Percentiles rank a stretch among this genome's conserved stretches.
These are phyloP conservation scores for Phoenix roebelenii DNA, from an alignment of 176 grass and related monocot genomes.

Conservation along the genomic window DNA sequence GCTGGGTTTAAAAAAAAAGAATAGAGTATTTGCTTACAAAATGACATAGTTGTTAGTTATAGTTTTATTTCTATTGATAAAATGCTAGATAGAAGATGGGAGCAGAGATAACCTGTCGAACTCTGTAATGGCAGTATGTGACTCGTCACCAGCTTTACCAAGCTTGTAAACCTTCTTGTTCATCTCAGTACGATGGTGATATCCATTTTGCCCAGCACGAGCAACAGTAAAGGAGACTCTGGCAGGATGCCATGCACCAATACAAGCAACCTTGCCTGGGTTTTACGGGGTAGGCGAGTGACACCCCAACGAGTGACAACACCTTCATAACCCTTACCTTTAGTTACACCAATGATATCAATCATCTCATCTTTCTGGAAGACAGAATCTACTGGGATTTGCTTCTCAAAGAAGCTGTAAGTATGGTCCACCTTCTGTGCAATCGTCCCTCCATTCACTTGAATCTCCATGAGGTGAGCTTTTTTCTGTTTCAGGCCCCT, in stretches of 20 bases:
- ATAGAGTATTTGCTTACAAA: too few relatives aligned
- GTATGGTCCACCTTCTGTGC: slow-evolving; percentile 83
- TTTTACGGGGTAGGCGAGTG: slow-evolving; percentile 89
- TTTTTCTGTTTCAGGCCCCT: slow-evolving; percentile 97
- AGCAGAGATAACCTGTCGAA: slow-evolving; percentile 45
- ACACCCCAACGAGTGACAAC: slow-evolving; percentile 94
- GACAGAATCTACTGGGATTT: slow-evolving; percentile 61
- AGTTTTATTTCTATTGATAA: too few relatives aligned
- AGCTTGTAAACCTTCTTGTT: slow-evolving; percentile 95
- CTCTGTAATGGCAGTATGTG: slow-evolving; percentile 57
- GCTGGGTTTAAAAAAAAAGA: too few relatives aligned
- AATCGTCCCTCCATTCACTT: slow-evolving; percentile 72
- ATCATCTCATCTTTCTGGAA: slow-evolving; percentile 97
- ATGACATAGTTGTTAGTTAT: too few relatives aligned
- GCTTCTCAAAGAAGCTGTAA: slow-evolving; percentile 78
- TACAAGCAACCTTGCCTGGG: slow-evolving; percentile 96
- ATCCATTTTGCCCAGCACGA: slow-evolving; percentile 87
- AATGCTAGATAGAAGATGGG: too few relatives aligned
- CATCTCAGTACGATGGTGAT: slow-evolving; percentile 91
- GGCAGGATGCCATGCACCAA: slow-evolving; percentile 89
- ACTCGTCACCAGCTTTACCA: slow-evolving; percentile 67
- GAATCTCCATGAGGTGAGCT: slow-evolving; percentile 94
- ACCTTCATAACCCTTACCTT: slow-evolving; percentile 97
- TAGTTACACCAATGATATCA: slow-evolving; percentile 89
- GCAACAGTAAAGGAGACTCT: slow-evolving; percentile 93